Percentiles rank a stretch among this genome's conserved stretches.
Evolutionary conservation across 305 asterid species (phyloP).

Genomic region (Fraxinus sp.): DNA sequence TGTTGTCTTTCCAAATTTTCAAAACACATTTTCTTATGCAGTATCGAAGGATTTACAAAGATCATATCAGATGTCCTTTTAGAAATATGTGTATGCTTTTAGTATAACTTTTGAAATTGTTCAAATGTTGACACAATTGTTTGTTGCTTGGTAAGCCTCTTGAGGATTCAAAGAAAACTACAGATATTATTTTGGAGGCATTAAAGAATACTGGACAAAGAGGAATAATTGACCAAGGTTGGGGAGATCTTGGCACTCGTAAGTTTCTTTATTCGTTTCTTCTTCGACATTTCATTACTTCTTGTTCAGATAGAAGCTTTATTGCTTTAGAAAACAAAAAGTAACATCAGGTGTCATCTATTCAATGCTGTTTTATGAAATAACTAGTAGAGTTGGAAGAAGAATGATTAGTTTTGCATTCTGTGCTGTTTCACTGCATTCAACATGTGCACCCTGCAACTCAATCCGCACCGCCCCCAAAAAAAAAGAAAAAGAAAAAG

Average conservation of each 20-base stretch:
- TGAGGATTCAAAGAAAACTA: slow-evolving; percentile 76
- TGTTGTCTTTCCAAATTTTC: background rate
- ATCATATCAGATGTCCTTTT: background rate
- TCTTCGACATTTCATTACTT: background rate
- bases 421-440: background rate
- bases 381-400: background rate
- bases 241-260: slow-evolving; percentile 97
- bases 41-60: background rate
- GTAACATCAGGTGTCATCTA: background rate
- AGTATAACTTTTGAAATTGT: background rate
- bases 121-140: background rate
- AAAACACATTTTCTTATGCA: background rate
- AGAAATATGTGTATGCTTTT: background rate
- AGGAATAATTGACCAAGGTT: slow-evolving; percentile 95
- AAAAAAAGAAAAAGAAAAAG: background rate
- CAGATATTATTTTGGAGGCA: slow-evolving; percentile 73
- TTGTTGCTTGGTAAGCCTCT: slow-evolving; percentile 62
- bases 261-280: slow-evolving; percentile 38
- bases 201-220: slow-evolving; percentile 79
- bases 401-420: background rate
- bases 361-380: background rate
- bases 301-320: background rate
- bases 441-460: background rate
- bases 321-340: background rate
- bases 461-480: background rate